Percentiles rank a stretch among this genome's conserved stretches.
These are phyloP conservation scores for Malus hybrid DNA, from an alignment of 331 rosid species.

Conservation along the genomic window DNA sequence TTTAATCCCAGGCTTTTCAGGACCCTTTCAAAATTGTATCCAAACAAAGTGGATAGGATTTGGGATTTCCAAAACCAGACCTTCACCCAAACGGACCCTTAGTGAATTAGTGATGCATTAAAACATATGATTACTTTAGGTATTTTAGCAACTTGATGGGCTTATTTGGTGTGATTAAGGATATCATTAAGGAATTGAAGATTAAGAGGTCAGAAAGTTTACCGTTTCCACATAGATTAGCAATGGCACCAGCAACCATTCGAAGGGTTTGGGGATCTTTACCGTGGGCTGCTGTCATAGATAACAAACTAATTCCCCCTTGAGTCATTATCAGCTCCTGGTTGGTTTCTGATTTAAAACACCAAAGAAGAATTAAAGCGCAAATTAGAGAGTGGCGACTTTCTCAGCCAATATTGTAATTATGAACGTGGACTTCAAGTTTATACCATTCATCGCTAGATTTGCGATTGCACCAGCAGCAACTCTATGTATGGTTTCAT, in stretches of 20 bases:
- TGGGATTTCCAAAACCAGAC: too few relatives aligned
- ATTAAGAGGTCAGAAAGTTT: constrained; percentile 22
- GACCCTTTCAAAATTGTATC: too few relatives aligned
- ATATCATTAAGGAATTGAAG: background rate
- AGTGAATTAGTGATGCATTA: too few relatives aligned
- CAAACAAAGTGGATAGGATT: too few relatives aligned
- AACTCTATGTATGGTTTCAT: constrained; percentile 95
- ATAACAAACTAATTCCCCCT: constrained; percentile 87
- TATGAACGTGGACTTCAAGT: background rate
- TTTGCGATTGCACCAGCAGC: constrained; percentile 99
- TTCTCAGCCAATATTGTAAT: constrained; percentile 4
- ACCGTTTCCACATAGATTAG: constrained; percentile 99
- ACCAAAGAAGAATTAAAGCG: constrained; percentile 3
- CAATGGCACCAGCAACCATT: constrained; percentile 98
- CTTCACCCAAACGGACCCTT: too few relatives aligned
- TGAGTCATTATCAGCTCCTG: constrained; percentile 97
- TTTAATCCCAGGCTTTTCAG: too few relatives aligned
- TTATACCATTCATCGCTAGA: constrained; percentile 93
- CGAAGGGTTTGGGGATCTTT: constrained; percentile 98
- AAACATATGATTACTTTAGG: background rate
- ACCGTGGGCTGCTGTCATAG: constrained; percentile 75
- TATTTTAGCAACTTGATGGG: background rate
- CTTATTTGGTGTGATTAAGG: background rate
- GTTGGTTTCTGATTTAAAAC: constrained; percentile 68
- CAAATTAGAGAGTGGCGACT: background rate